A percentile compares a stretch with the other conserved stretches of the same genome.
Evolutionary conservation across 2,329 filamentous ascomycete species (phyloP).

Genomic region (Teratosphaeria epicoccoides): DNA sequence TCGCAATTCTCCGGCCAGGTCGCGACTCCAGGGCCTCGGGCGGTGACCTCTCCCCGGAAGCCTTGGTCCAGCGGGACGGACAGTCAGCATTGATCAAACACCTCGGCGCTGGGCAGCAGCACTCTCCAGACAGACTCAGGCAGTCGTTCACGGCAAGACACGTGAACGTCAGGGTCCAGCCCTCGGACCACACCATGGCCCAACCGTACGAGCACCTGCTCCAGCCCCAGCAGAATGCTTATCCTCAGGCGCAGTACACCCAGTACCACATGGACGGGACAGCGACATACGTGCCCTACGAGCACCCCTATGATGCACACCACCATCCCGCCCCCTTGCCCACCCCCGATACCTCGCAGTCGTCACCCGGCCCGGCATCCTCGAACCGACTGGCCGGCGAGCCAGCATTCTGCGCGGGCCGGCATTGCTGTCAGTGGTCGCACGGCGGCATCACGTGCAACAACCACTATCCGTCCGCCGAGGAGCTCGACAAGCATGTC

Average conservation of each 20-base stretch:
- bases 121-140: neutral
- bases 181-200: neutral
- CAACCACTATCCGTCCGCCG: slow-evolving; percentile 8
- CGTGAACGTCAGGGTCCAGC: neutral
- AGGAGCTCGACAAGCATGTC: slow-evolving; percentile 10
- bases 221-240: neutral
- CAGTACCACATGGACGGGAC: neutral
- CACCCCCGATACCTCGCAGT: neutral
- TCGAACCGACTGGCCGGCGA: slow-evolving; percentile 15
- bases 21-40: neutral
- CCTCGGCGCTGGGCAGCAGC: neutral
- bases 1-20: neutral
- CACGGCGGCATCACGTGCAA: slow-evolving; percentile 13
- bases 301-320: neutral
- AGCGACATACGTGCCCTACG: neutral
- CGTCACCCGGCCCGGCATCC: slow-evolving; percentile 1
- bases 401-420: slow-evolving; percentile 15
- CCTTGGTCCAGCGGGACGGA: neutral
- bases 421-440: slow-evolving; percentile 22
- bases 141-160: neutral
- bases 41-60: neutral
- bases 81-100: neutral
- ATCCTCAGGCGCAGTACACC: neutral
- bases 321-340: neutral
- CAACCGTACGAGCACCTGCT: neutral